These are phyloP conservation scores for Gentiana dahurica DNA, from an alignment of 257 asterid genomes.

Conservation along the genomic window DNA sequence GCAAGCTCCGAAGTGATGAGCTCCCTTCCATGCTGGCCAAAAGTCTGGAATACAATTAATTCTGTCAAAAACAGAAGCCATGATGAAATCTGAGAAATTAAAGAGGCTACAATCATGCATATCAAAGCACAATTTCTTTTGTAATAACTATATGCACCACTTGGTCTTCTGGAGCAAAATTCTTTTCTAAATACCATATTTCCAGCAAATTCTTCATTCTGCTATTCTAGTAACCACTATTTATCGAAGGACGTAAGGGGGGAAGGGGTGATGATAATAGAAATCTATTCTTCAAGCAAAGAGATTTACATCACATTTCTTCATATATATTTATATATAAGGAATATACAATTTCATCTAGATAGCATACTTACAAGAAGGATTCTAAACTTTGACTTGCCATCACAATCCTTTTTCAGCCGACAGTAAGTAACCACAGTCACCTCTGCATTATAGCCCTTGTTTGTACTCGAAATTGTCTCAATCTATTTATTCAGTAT, in stretches of 20 bases:
- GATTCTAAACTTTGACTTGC: conserved; percentile 60
- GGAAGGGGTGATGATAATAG: too few species aligned
- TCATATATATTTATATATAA: too few species aligned
- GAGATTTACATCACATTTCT: too few species aligned
- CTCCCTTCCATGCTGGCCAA: conserved; percentile 99
- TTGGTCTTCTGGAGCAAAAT: not conserved
- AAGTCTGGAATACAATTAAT: conserved; percentile 99
- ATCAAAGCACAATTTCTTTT: conserved; percentile 13
- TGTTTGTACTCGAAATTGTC: conserved; percentile 49
- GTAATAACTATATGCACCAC: conserved; percentile 9
- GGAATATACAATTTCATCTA: too few species aligned
- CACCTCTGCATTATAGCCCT: conserved; percentile 72
- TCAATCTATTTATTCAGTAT: conserved; percentile 42
- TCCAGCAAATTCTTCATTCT: too few species aligned
- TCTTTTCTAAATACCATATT: too few species aligned
- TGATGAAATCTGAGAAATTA: conserved; percentile 78
- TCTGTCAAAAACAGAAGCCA: conserved; percentile 95
- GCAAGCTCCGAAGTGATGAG: conserved; percentile 96
- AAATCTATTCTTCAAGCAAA: too few species aligned
- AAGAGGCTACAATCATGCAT: conserved; percentile 25
- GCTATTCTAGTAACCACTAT: too few species aligned
- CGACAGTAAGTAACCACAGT: conserved; percentile 72
- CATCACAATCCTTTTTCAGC: conserved; percentile 49
- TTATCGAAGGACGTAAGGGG: too few species aligned
- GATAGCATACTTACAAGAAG: conserved; percentile 60